phyloP scores from a whole-genome alignment of 1,284 basidiomycete genomes.

The Pascua guehoae region DNA sequence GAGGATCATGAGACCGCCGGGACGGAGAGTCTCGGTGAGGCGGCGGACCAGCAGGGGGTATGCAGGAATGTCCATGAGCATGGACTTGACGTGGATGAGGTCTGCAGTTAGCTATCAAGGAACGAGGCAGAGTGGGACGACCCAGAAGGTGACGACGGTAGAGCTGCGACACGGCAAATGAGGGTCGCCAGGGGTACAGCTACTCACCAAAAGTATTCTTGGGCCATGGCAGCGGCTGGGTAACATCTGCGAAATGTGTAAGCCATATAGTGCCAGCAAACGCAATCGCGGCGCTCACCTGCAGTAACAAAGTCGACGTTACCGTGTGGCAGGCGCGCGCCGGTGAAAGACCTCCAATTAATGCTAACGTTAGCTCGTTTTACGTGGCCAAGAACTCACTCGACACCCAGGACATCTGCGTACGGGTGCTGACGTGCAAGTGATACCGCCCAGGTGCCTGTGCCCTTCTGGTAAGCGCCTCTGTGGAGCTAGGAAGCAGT shows the following conservation, averaged over 20 bases:
- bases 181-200: too few relatives aligned
- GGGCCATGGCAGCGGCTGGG: slow-evolving; percentile 26
- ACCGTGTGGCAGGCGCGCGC: slow-evolving; percentile 22
- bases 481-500: too few relatives aligned
- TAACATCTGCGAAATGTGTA: slow-evolving; percentile 21
- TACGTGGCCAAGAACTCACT: slow-evolving; percentile 23
- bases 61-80: slow-evolving; percentile 32
- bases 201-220: slow-evolving; percentile 28
- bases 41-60: slow-evolving; percentile 35
- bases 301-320: slow-evolving; percentile 41
- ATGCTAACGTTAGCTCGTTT: slow-evolving; percentile 16
- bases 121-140: too few relatives aligned
- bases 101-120: slow-evolving; percentile 16
- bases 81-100: slow-evolving; percentile 42
- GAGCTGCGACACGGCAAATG: too few relatives aligned
- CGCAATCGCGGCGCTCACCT: slow-evolving; percentile 19
- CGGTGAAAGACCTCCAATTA: slow-evolving; percentile 27
- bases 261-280: too few relatives aligned
- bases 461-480: slow-evolving; percentile 10
- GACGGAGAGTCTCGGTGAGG: slow-evolving; percentile 34
- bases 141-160: too few relatives aligned
- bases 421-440: slow-evolving; percentile 31
- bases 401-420: slow-evolving; percentile 36
- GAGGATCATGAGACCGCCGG: slow-evolving; percentile 39
- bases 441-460: slow-evolving; percentile 32